These are phyloP conservation scores for Dactylellina drechsleri DNA, from an alignment of 2,329 filamentous ascomycete genomes.

Conservation along the genomic window DNA sequence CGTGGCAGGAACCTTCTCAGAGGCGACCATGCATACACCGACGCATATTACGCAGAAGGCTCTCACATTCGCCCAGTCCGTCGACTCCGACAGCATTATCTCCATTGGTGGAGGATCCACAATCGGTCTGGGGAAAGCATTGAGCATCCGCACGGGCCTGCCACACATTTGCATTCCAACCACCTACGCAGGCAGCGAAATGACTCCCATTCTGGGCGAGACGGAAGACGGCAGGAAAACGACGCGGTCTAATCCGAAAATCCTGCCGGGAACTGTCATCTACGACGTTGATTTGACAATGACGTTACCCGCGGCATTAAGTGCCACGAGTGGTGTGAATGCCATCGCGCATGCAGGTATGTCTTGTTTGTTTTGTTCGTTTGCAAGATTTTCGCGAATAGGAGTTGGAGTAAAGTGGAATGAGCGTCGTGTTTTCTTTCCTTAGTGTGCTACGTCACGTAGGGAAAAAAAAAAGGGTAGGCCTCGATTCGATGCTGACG, in stretches of 20 bases:
- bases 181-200: conserved; percentile 72
- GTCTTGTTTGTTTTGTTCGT: conserved; percentile 60
- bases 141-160: conserved; percentile 67
- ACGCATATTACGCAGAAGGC: conserved; percentile 69
- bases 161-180: conserved; percentile 72
- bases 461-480: too few relatives aligned
- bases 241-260: conserved; percentile 69
- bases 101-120: conserved; percentile 73
- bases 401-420: background rate
- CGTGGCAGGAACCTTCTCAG: conserved; percentile 67
- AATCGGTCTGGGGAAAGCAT: conserved; percentile 71
- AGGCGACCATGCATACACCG: conserved; percentile 73
- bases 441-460: conserved; percentile 30
- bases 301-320: conserved; percentile 68
- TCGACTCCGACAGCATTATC: conserved; percentile 68
- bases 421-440: background rate
- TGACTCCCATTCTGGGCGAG: conserved; percentile 74
- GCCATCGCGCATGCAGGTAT: conserved; percentile 70
- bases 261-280: conserved; percentile 71
- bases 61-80: conserved; percentile 64
- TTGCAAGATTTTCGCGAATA: background rate
- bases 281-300: conserved; percentile 74
- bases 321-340: conserved; percentile 71
- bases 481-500: too few relatives aligned
- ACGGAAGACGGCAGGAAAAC: conserved; percentile 70